phyloP scores from a whole-genome alignment of 176 grass and related monocot genomes.

The Ensete glaucum region DNA sequence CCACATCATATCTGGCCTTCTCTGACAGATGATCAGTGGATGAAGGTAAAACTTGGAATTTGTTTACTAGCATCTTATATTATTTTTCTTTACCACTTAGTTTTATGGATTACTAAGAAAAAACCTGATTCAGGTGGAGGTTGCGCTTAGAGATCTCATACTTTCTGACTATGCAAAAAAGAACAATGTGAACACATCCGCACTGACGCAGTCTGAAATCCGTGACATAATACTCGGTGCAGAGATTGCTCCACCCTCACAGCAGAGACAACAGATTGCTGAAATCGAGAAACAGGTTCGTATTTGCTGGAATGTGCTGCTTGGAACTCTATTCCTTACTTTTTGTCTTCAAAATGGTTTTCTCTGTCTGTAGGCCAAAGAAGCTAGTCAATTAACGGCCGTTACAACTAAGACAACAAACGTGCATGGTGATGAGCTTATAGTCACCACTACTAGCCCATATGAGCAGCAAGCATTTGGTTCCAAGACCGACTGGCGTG shows the following conservation, averaged over 20 bases:
- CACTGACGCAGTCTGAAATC: conserved; percentile 94
- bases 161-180: conserved; percentile 99
- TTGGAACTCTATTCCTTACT: not conserved
- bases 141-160: conserved; percentile 93
- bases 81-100: not conserved
- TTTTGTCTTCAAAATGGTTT: conserved; percentile 22
- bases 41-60: conserved; percentile 30
- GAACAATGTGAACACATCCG: conserved; percentile 96
- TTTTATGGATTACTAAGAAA: not conserved
- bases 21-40: conserved; percentile 93
- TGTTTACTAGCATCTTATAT: not conserved
- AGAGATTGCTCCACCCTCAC: conserved; percentile 94
- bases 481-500: conserved; percentile 95
- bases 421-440: conserved; percentile 97
- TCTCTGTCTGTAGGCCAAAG: conserved; percentile 56
- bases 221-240: conserved; percentile 99
- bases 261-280: conserved; percentile 95
- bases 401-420: conserved; percentile 94
- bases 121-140: conserved; percentile 39
- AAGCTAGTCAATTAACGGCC: conserved; percentile 91
- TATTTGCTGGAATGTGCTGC: not conserved
- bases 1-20: conserved; percentile 94
- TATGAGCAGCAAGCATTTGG: conserved; percentile 93
- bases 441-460: conserved; percentile 90
- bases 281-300: conserved; percentile 97